Conservation (phyloP, 2,329 filamentous ascomycete genomes). For the Colletotrichum australisinense region DNA sequence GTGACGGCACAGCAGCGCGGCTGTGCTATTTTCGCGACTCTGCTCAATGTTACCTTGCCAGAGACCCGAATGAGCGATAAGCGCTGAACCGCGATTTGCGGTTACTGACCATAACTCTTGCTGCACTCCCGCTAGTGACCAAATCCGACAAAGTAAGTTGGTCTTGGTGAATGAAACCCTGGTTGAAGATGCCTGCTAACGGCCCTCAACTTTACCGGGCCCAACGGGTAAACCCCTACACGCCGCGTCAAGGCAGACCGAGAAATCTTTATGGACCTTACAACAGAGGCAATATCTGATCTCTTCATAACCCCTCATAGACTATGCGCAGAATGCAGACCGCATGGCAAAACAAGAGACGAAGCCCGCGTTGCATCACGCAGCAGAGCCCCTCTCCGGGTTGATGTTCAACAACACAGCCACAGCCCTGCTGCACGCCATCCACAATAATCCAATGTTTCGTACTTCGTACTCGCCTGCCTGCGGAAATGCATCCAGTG, state of each 20-base stretch:
- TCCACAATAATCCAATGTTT: not conserved
- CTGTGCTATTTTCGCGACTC: not conserved
- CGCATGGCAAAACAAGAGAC: not conserved
- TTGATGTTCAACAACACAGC: constrained; percentile 17
- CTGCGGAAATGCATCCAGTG: not conserved
- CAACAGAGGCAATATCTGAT: too few species aligned
- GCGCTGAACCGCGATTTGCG: not conserved
- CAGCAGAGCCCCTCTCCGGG: not conserved
- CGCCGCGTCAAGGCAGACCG: not conserved
- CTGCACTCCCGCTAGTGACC: not conserved
- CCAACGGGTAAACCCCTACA: too few species aligned
- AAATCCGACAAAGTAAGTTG: not conserved
- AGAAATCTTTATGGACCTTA: not conserved
- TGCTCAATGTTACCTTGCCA: not conserved
- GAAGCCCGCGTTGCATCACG: not conserved
- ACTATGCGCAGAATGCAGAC: not conserved
- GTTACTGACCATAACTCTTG: not conserved
- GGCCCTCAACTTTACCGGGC: too few species aligned
- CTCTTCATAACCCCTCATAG: too few species aligned
- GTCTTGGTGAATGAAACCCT: not conserved
- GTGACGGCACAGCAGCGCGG: constrained; percentile 14
- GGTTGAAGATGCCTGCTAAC: not conserved
- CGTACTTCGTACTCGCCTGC: not conserved
- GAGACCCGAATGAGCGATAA: not conserved
- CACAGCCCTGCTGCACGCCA: constrained; percentile 18